A percentile compares a stretch with the other conserved stretches of the same genome.
These are phyloP conservation scores for Cryoendolithus antarcticus DNA, from an alignment of 2,329 filamentous ascomycete species.

Conservation along the genomic window DNA sequence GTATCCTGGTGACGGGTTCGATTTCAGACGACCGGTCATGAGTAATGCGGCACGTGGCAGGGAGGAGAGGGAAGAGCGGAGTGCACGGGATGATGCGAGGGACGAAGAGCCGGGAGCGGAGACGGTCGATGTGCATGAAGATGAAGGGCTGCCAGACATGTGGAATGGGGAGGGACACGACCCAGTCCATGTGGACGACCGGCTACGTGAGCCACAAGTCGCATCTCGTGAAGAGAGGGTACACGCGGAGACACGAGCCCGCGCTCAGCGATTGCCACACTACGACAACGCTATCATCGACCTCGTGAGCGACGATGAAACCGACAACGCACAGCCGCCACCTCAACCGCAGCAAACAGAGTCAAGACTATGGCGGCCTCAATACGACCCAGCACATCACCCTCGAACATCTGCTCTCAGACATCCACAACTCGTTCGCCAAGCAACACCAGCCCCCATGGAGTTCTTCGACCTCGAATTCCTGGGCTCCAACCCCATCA, in stretches of 20 bases:
- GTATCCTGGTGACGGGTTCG: conserved; percentile 41
- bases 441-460: conserved; percentile 2
- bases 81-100: too few relatives aligned
- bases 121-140: too few relatives aligned
- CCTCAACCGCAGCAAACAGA: neutral
- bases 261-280: conserved; percentile 27
- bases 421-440: conserved; percentile 3
- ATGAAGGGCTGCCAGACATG: too few relatives aligned
- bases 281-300: conserved; percentile 20
- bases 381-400: neutral
- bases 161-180: too few relatives aligned
- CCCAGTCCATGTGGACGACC: too few relatives aligned
- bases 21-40: conserved; percentile 41
- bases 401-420: conserved; percentile 4
- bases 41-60: conserved; percentile 10
- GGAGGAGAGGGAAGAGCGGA: neutral
- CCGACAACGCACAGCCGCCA: conserved; percentile 3
- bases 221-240: too few relatives aligned
- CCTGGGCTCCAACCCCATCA: conserved; percentile 1
- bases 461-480: conserved; percentile 4
- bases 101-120: too few relatives aligned
- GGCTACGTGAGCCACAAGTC: too few relatives aligned
- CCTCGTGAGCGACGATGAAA: conserved; percentile 9
- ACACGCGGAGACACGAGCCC: conserved; percentile 8
- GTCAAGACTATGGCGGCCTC: neutral